Evolutionary conservation across 2,329 filamentous ascomycete genomes (phyloP), one percentile per base, ranked within the genome.

Genomic region (Hymenoscyphus fraxineus): DNA sequence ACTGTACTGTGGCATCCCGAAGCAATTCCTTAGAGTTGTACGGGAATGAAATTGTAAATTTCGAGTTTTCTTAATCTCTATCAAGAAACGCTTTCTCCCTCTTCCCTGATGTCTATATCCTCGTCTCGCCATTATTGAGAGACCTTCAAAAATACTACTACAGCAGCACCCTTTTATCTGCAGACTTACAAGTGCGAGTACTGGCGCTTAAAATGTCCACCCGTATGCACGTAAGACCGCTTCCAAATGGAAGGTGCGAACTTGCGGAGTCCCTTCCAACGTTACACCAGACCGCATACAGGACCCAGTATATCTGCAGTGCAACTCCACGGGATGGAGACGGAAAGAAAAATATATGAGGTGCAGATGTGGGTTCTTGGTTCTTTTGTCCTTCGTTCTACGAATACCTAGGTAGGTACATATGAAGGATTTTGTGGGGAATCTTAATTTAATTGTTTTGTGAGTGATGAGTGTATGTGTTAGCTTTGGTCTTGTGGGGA

Each of bases 341-440:
- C 2, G n/a, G 13, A 44, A 51, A 1, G 19, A 16, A 19, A 51
- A 51, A 51, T 19, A n/a, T 19, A 47, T n/a, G 9, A 19, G 16
- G 9, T 9, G 40, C 16, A 16, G n/a, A 6, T 51, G 44, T 22
- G 19, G 16, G 32, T 3, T 7, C 32, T 19, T 51, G 16, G 44
- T 51, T n/a, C 44, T 51, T 51, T 51, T n/a, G 44, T 51, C 44
- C 44, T 51, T 51, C 44, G 44, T 51, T 51, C n/a, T n/a, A 51
- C 44, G 6, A 9, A 10, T 51, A 51, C 19, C 3, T 19, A 10
- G 6, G n/a, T n/a, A n/a, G n/a, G n/a, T 51, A 51, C 19, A 10
- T 19, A 10, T 19, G n/a, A 19, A 22, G 19, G 44, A n/a, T n/a
- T n/a, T 10, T 19, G 44, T 19, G n/a, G 44, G 44, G 44, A 51